Percentiles rank a stretch among this genome's conserved stretches.
Conservation (phyloP, 164 flowering plant species). For the Macadamia integrifolia region DNA sequence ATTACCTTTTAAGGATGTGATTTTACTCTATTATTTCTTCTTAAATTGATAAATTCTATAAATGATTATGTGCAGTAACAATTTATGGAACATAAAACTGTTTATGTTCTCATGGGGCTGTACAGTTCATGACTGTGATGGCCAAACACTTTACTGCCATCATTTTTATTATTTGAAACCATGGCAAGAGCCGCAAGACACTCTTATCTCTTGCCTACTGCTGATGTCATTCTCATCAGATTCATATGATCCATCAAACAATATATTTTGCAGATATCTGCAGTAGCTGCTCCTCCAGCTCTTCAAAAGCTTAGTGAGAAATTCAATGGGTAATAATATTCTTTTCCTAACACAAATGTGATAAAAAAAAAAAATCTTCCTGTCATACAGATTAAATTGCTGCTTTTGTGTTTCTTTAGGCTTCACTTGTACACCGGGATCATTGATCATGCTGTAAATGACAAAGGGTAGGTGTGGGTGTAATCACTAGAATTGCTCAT, state of each 20-base stretch:
- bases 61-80: no score
- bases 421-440: constrained; percentile 85
- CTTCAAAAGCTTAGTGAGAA: constrained; percentile 86
- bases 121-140: background rate
- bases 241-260: background rate
- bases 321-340: constrained; percentile 68
- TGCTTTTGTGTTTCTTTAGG: constrained; percentile 31
- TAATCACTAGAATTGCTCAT: background rate
- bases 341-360: background rate
- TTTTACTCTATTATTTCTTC: no score
- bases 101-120: no score
- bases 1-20: no score
- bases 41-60: no score
- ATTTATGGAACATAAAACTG: no score
- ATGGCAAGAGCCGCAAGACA: no score
- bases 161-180: no score
- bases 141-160: no score
- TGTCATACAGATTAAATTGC: background rate
- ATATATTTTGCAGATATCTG: constrained; percentile 59
- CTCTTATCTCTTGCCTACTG: background rate
- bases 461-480: constrained; percentile 57
- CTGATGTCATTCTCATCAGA: background rate
- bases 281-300: constrained; percentile 97
- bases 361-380: background rate
- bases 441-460: constrained; percentile 76